Evolutionary conservation across 2,329 filamentous ascomycete species (phyloP), one percentile per base, ranked within the genome.

Genomic region (Talaromyces sp.): DNA sequence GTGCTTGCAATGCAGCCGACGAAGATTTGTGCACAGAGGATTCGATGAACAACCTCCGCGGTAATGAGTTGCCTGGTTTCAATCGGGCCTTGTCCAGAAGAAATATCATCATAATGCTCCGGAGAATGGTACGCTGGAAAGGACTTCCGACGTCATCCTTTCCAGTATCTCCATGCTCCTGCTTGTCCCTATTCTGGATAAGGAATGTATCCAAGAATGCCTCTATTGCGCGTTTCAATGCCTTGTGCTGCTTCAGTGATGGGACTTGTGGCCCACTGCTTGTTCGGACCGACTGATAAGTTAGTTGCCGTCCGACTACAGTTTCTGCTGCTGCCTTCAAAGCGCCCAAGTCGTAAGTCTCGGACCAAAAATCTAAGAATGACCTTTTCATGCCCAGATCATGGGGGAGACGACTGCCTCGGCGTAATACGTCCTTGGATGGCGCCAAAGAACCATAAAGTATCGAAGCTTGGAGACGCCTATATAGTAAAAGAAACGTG

Each of bases 91-190:
- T 81, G 69, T 90, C 87, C 13, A 90, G 79, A 17, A 89, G 77
- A 63, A 83, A 78, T 58, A 89, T 78, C 2, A 89, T 80, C 84
- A 88, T 84, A 50, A 88, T 76, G 69, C 85, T 86, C 39, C 86
- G 82, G 47, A 87, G 76, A 13, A 85, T 76, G 3, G 84, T 87
- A 58, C 84, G 84, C 66, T 82, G 81, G 79, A 86, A 87, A 33
- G 79, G 77, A 22, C 54, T 39, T 33, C 73, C 69, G 13, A 68
- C 66, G 19, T 58, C 31, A 9, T 61, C 35, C 27, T 57, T 43
- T 52, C 50, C 56, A n/a, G n/a, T 49, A 33, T 50, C 54, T 7
- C 64, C 41, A 15, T 61, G 52, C 25, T 68, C 68, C 27, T 74
- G 72, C 56, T 82, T 78, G 71, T 88, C 86, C 68, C 86, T 83